Evolutionary conservation across 1,284 basidiomycete genomes (phyloP), one percentile per base, ranked within the genome.

Genomic region (Vanrija humicola): DNA sequence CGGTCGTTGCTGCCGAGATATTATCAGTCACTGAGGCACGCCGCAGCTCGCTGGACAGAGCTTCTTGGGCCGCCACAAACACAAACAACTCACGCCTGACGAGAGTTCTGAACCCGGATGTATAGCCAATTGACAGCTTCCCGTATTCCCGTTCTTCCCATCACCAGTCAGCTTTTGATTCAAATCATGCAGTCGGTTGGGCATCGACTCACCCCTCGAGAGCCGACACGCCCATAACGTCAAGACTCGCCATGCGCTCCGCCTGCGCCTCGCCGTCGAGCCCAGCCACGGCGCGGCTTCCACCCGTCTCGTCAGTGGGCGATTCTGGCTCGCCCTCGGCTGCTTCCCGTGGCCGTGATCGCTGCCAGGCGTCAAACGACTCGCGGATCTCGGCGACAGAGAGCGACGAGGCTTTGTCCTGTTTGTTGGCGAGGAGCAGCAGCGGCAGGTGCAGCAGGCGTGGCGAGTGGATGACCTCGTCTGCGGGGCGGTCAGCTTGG

Each of bases 61-160:
- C 34, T 1, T 10, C 9, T 34, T 2, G 10, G 1, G 9, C 34
- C 34, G 34, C 34, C 34, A 14, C 12, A 34, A 2, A 8, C 34
- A 34, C 34, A 48, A 48, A 12, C 14, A n/a, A 65, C 75, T 67
- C 56, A 77, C 74, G 76, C 83, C 79, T 82, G 79, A 57, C 88
- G 79, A 64, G 89, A 90, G 65, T 90, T 93, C 76, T 94, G 90
- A 2, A 95, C 91, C 0, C 91, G 82, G 53, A 94, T 85, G 72
- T 95, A 95, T 21, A 96, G 72, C 92, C 92, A 96, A 68, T 96
- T 89, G 6, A 95, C 87, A 0, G 90, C 91, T 50, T 88, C 88
- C 55, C 88, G 83, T 3, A 96, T 87, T 0, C 92, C 92, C 34
- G 89, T 90, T 38, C 92, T 95, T 29, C 3, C 1, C 12, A 64